A percentile compares a stretch with the other conserved stretches of the same genome.
phyloP scores from a whole-genome alignment of 148 eudicot species.

The Amaranthus palmeri region DNA sequence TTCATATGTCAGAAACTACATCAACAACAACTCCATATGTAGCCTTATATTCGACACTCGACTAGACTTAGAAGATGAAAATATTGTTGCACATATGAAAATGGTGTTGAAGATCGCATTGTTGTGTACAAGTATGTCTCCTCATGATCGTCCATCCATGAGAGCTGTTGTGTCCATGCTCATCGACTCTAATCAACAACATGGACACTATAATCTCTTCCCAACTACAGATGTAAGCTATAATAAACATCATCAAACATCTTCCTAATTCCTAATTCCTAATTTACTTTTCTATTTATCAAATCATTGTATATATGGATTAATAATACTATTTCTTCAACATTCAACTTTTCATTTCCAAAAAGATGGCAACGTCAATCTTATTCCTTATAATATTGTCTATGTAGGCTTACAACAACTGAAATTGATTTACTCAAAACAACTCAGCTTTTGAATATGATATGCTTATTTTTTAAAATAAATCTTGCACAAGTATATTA shows the following conservation, averaged over 20 bases:
- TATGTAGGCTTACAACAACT: too few relatives aligned
- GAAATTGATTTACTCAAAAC: too few relatives aligned
- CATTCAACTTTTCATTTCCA: too few relatives aligned
- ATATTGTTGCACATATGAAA: constrained; percentile 50
- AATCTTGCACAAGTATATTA: too few relatives aligned
- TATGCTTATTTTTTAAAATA: too few relatives aligned
- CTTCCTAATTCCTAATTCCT: too few relatives aligned
- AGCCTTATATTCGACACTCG: constrained; percentile 54
- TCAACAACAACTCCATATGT: constrained; percentile 25
- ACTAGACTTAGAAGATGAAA: constrained; percentile 44
- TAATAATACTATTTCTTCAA: too few relatives aligned
- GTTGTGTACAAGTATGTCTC: constrained; percentile 69
- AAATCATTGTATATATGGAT: too few relatives aligned
- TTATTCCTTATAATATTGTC: too few relatives aligned
- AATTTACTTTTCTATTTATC: too few relatives aligned
- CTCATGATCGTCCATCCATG: constrained; percentile 73
- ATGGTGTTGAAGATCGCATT: constrained; percentile 67
- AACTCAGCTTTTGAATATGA: too few relatives aligned
- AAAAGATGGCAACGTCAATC: too few relatives aligned
- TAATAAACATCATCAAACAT: constrained; percentile 22
- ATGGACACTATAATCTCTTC: constrained; percentile 35
- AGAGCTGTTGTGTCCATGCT: constrained; percentile 73
- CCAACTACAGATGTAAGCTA: constrained; percentile 28
- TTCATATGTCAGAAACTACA: constrained; percentile 55
- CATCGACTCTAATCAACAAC: constrained; percentile 42